Conservation (phyloP, 129 eudicot genomes). For the Saposhnikovia divaricata region DNA sequence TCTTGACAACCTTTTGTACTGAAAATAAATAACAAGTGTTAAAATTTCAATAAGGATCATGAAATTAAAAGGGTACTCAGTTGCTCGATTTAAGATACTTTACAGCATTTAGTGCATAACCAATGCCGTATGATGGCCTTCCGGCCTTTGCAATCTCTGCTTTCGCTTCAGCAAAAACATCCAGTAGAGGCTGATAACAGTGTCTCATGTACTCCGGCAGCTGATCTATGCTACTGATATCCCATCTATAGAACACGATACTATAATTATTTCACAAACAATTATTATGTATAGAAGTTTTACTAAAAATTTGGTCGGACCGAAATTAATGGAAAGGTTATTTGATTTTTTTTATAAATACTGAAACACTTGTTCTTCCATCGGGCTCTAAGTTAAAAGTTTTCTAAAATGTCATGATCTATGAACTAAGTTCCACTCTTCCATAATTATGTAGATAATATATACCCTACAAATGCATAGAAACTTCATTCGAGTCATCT, state of each 20-base stretch:
- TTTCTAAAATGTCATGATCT: too few species aligned
- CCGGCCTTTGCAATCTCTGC: constrained; percentile 15
- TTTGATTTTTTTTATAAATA: too few species aligned
- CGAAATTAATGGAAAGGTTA: too few species aligned
- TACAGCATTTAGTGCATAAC: constrained; percentile 13
- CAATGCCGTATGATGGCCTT: neutral
- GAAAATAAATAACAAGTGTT: neutral
- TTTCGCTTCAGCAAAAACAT: constrained; percentile 12
- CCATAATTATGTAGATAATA: neutral
- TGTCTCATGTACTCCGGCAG: constrained; percentile 43
- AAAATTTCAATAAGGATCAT: too few species aligned
- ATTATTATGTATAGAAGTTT: neutral
- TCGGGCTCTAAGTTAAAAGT: too few species aligned
- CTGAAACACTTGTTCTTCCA: too few species aligned
- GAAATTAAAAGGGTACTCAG: neutral
- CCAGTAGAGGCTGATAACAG: neutral
- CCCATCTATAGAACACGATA: constrained; percentile 12
- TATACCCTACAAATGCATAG: too few species aligned
- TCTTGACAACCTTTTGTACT: neutral
- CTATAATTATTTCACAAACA: neutral
- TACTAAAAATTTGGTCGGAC: too few species aligned
- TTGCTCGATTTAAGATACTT: neutral
- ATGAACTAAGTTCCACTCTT: neutral
- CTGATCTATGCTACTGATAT: constrained; percentile 19
- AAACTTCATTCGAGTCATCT: too few species aligned